Conservation (phyloP, 1,284 basidiomycete species). For the Cerioporus squamosus region DNA sequence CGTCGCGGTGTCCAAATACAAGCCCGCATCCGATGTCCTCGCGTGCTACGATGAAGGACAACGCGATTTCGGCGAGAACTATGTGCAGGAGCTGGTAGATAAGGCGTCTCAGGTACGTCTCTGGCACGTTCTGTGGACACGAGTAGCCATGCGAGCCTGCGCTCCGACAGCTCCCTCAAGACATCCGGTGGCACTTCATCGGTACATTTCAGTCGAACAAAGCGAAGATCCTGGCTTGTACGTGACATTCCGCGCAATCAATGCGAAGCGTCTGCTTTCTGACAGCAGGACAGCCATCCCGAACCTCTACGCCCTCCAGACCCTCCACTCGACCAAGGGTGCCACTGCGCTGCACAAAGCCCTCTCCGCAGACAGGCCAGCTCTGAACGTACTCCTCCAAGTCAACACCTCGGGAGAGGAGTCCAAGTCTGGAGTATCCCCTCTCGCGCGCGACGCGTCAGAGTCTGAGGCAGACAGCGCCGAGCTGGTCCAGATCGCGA, state of each 20-base stretch:
- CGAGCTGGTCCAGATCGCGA: conserved; percentile 72
- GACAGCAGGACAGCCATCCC: conserved; percentile 67
- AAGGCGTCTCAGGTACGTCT: conserved; percentile 77
- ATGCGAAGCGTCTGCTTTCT: conserved; percentile 2
- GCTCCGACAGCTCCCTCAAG: conserved; percentile 65
- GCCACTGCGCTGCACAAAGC: conserved; percentile 86
- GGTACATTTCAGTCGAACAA: conserved; percentile 96
- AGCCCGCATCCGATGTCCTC: conserved; percentile 86
- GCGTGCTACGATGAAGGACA: conserved; percentile 84
- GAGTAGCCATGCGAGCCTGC: background rate
- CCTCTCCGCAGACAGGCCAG: conserved; percentile 54
- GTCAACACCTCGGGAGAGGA: conserved; percentile 95
- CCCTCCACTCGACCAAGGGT: conserved; percentile 85
- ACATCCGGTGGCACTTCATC: conserved; percentile 97
- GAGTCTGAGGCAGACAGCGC: conserved; percentile 29
- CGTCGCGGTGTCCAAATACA: conserved; percentile 95
- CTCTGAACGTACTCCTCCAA: conserved; percentile 84
- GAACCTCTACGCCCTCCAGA: conserved; percentile 90
- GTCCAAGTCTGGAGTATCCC: conserved; percentile 85
- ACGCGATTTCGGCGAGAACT: conserved; percentile 97
- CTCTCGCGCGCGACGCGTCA: conserved; percentile 41
- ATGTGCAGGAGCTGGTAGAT: conserved; percentile 93
- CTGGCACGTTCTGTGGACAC: conserved; percentile 4
- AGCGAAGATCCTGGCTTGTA: conserved; percentile 87
- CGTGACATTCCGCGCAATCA: conserved; percentile 12